A percentile compares a stretch with the other conserved stretches of the same genome.
phyloP scores from a whole-genome alignment of 345 rosid species.

The Syzygium grande region DNA sequence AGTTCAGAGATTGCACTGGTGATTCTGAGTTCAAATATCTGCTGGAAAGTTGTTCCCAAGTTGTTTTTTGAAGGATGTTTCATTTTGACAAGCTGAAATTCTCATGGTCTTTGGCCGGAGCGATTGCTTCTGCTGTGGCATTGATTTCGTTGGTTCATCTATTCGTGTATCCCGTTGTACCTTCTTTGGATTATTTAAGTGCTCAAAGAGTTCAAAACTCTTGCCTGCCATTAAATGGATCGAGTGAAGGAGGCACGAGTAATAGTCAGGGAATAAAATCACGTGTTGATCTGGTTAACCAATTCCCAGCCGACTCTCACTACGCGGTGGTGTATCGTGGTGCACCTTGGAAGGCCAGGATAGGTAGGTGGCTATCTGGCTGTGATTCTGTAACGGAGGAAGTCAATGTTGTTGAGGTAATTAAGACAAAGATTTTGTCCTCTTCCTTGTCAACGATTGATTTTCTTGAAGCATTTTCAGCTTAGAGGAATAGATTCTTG shows the following conservation, averaged over 20 bases:
- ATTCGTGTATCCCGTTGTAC: constrained; percentile 58
- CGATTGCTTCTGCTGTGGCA: constrained; percentile 42
- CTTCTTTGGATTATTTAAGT: constrained; percentile 52
- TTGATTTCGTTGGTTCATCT: constrained; percentile 69
- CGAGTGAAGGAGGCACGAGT: constrained; percentile 16
- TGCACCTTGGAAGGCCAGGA: constrained; percentile 82
- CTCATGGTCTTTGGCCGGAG: constrained; percentile 66
- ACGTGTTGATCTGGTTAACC: constrained; percentile 36
- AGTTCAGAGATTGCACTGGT: background rate
- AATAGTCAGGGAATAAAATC: constrained; percentile 8
- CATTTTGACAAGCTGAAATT: constrained; percentile 50
- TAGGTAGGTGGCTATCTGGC: constrained; percentile 88
- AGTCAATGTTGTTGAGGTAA: constrained; percentile 57
- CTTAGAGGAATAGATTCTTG: background rate
- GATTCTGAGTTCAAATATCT: background rate
- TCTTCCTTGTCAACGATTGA: background rate
- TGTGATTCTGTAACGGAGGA: constrained; percentile 55
- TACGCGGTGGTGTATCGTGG: constrained; percentile 62
- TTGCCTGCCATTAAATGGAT: constrained; percentile 30
- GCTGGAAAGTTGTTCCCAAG: background rate
- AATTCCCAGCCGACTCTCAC: constrained; percentile 71
- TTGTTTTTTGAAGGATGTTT: constrained; percentile 27
- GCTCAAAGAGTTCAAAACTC: constrained; percentile 39
- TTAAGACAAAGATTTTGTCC: background rate
- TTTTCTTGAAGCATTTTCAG: background rate